phyloP scores from a whole-genome alignment of 2,329 filamentous ascomycete genomes.

The Aspergillus carbonarius region DNA sequence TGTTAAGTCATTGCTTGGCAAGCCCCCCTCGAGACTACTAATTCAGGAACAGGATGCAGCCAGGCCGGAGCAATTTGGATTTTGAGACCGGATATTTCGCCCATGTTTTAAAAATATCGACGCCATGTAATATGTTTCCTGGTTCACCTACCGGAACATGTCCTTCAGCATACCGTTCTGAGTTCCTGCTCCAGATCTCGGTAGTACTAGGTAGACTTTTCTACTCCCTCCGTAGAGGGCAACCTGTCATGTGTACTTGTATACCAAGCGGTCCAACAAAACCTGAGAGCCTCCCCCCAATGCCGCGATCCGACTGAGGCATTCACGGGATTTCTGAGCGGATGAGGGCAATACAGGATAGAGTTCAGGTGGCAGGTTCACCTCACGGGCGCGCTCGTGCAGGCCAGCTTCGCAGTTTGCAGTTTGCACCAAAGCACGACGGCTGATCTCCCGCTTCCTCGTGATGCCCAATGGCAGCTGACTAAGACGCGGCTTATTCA shows the following conservation, averaged over 20 bases:
- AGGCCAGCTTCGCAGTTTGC: not conserved
- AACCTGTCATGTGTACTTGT: too few species aligned
- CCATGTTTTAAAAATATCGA: not conserved
- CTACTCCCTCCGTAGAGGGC: too few species aligned
- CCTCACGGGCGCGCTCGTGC: not conserved
- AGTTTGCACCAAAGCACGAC: not conserved
- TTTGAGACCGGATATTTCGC: not conserved
- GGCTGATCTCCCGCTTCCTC: conserved; percentile 15
- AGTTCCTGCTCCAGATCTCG: not conserved
- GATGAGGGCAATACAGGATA: not conserved
- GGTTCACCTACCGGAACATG: not conserved
- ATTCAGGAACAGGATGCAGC: not conserved
- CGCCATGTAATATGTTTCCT: not conserved
- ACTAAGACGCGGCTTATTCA: conserved; percentile 14
- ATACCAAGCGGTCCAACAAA: not conserved
- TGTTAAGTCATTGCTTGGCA: not conserved
- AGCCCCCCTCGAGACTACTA: not conserved
- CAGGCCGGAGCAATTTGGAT: not conserved
- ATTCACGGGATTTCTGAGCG: not conserved
- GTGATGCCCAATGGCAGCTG: conserved; percentile 13
- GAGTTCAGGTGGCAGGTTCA: not conserved
- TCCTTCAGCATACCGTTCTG: not conserved
- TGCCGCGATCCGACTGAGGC: not conserved
- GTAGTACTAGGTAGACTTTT: too few species aligned
- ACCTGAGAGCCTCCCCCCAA: not conserved